Evolutionary conservation across 495 filamentous ascomycete species (phyloP).

Genomic region (Penicillium verhagenii): DNA sequence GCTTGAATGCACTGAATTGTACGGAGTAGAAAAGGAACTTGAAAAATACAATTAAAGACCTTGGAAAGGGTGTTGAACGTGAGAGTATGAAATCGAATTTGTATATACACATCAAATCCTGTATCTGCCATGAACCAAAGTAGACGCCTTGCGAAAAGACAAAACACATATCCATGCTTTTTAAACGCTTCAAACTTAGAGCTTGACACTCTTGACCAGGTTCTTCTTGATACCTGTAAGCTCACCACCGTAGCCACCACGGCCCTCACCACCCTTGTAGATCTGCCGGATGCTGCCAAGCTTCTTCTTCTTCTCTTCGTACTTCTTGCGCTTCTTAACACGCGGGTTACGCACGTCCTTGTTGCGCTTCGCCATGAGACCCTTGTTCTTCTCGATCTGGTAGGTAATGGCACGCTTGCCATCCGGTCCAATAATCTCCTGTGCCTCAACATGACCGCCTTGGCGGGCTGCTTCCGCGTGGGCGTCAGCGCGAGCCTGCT

Average conservation of each 20-base stretch:
- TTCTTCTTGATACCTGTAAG: conserved; percentile 92
- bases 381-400: conserved; percentile 96
- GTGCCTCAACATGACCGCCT: conserved; percentile 54
- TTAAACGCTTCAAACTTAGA: conserved; percentile 44
- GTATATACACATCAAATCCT: conserved; percentile 33
- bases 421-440: conserved; percentile 63
- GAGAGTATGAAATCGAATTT: conserved; percentile 8
- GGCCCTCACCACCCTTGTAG: conserved; percentile 84
- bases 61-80: neutral
- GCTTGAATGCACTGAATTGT: no score
- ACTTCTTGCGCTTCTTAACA: conserved; percentile 97
- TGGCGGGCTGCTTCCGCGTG: conserved; percentile 51
- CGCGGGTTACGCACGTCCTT: conserved; percentile 93
- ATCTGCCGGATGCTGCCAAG: conserved; percentile 74
- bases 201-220: conserved; percentile 88
- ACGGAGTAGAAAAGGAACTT: no score
- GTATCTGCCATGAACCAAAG: conserved; percentile 26
- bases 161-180: conserved; percentile 28
- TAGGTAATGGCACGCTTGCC: conserved; percentile 90
- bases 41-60: no score
- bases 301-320: conserved; percentile 93
- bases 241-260: conserved; percentile 88
- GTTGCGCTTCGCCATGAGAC: conserved; percentile 80
- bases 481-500: conserved; percentile 60
- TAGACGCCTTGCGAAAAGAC: conserved; percentile 29